Evolutionary conservation across 2,329 filamentous ascomycete genomes (phyloP), one percentile per base, ranked within the genome.

Genomic region (Aureobasidium sp.): DNA sequence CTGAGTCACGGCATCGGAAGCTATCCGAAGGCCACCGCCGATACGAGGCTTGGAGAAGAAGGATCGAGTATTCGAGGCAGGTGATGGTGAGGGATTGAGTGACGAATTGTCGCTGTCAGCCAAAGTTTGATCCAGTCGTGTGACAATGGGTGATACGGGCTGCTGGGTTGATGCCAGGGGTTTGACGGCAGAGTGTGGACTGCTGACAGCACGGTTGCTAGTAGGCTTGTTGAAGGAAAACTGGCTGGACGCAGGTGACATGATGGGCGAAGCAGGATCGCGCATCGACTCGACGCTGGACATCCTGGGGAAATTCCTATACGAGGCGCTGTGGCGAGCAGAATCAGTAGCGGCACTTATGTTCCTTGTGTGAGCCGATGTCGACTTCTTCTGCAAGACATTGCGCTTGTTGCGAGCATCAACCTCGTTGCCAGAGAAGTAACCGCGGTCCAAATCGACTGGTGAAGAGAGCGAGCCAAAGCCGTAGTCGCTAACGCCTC

Each of bases 351-450:
- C 86, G 79, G 91, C 88, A 74, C 90, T 96, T 14, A 88, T 85
- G 67, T 89, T 87, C 50, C 86, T 82, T 40, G 87, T 86, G 72
- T 90, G 84, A 31, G 33, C 48, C 2, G 69, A 67, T 31, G 65
- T 69, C 22, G 77, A 76, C 64, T 94, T 95, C 73, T 90, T 90
- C 27, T 74, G 72, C 66, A 97, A 78, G 50, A 94, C 80, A 70
- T 91, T 95, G 56, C 72, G 75, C 48, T 83, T 83, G 68, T 84
- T 85, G 62, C 88, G 85, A 47, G 83, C 83, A 65, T 97, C 91
- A 12, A 86, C 79, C 69, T 97, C 93, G 17, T 88, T 89, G 3
- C 92, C 91, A 8, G 93, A 97, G 71, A 97, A 96, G 73, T 97
- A 97, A 27, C 92, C 93, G 39, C 91, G 84, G 69, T 97, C 94